phyloP scores from a whole-genome alignment of 2,329 filamentous ascomycete species.

The Rutstroemia sp. region DNA sequence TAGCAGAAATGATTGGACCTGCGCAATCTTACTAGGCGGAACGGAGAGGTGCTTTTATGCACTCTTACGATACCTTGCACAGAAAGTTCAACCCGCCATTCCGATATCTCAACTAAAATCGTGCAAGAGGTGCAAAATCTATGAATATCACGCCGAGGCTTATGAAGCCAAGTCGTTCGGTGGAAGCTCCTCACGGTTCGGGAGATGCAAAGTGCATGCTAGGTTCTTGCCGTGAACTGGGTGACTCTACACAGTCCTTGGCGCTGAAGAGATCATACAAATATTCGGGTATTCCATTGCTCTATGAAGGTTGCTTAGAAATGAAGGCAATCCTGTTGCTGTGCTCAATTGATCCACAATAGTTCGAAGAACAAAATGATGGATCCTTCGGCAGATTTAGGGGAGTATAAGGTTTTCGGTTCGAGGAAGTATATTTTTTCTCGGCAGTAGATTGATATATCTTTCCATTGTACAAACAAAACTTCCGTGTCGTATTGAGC shows the following conservation, averaged over 20 bases:
- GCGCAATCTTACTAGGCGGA: not conserved
- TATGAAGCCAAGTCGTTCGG: conserved; percentile 16
- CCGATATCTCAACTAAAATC: not conserved
- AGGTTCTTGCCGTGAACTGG: conserved; percentile 8
- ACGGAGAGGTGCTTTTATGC: not conserved
- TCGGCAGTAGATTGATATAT: conserved; percentile 3
- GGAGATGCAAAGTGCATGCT: conserved; percentile 9
- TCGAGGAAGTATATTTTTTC: conserved; percentile 9
- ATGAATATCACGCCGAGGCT: conserved; percentile 2
- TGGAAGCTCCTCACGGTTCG: conserved; percentile 13
- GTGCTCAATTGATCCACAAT: not conserved
- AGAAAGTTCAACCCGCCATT: not conserved
- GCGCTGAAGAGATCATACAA: not conserved
- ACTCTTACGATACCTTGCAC: not conserved
- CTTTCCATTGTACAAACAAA: conserved; percentile 16
- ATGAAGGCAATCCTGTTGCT: not conserved
- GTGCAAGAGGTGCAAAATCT: not conserved
- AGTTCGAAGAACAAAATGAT: conserved; percentile 12
- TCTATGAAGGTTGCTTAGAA: not conserved
- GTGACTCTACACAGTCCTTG: not conserved
- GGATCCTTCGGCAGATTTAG: conserved; percentile 6
- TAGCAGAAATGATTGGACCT: not conserved
- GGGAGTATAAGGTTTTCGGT: conserved; percentile 11
- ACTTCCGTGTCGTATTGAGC: conserved; percentile 9
- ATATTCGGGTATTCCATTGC: not conserved